Evolutionary conservation across 345 rosid genomes (phyloP), one percentile per base, ranked within the genome.

Genomic region (Sonneratia caseolaris): DNA sequence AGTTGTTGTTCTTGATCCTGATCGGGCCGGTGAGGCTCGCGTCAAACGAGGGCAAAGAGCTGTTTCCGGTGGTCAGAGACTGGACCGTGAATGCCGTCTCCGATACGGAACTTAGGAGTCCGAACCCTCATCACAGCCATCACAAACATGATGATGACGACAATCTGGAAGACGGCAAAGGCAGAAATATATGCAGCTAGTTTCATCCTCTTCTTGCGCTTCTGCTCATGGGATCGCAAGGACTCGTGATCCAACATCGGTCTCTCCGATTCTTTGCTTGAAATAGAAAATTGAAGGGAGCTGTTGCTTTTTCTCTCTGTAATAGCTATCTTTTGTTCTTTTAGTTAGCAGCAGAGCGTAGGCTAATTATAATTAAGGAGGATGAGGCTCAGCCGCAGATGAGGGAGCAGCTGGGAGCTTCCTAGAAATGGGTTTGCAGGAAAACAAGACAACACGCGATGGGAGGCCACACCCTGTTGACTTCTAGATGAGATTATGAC

Each of bases 1-100:
- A 75, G 56, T 77, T 77, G 64, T 61, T 51, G 76, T 72, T 72
- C 79, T 73, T 77, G 73, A 72, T 65, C 67, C 66, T 65, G 69
- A 77, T 69, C 4, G 75, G 70, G 8, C 73, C 70, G 5, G n/a
- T 0, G 0, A 77, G 62, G 15, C 38, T 18, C 70, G 69, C 16
- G 76, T 68, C 49, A n/a, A 77, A 77, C 8, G 76, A 77, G 18
- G 76, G 70, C 1, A 73, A 32, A 42, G 73, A 22, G 32, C 38
- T 59, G 24, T 27, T 37, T 3, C 1, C 45, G 9, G n/a, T 19
- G 19, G 21, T 47, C 6, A 68, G 42, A 11, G 51, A 35, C 36
- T 62, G 67, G 59, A 76, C 12, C 45, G 36, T 53, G 71, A 70
- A 70, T 57, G 18, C 68, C 69, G 22, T 68, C 73, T 13, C 59